Percentiles rank a stretch among this genome's conserved stretches.
phyloP scores from a whole-genome alignment of 345 rosid genomes.

The Reutealis trisperma region DNA sequence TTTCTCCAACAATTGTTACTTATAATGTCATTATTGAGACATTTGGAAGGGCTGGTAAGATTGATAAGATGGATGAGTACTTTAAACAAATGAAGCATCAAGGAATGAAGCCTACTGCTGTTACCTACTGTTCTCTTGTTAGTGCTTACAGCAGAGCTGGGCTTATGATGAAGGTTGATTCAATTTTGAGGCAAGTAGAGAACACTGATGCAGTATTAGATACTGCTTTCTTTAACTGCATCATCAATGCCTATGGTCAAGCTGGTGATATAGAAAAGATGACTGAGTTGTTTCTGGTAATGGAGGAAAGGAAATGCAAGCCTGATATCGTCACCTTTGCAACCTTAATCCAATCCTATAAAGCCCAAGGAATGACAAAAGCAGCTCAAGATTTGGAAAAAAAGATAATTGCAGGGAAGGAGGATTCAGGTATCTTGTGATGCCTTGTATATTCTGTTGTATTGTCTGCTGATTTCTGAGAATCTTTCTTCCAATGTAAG shows the following conservation, averaged over 20 bases:
- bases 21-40: slow-evolving; percentile 66
- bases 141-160: slow-evolving; percentile 67
- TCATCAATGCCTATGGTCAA: slow-evolving; percentile 72
- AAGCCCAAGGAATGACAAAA: slow-evolving; percentile 61
- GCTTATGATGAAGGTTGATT: slow-evolving; percentile 57
- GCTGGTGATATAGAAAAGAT: slow-evolving; percentile 71
- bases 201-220: slow-evolving; percentile 76
- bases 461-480: neutral
- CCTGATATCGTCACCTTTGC: slow-evolving; percentile 68
- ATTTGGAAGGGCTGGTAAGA: slow-evolving; percentile 62
- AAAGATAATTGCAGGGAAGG: slow-evolving; percentile 38
- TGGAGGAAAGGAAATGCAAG: slow-evolving; percentile 68
- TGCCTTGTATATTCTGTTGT: slow-evolving; percentile 9
- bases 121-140: slow-evolving; percentile 77
- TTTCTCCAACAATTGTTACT: slow-evolving; percentile 51
- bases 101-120: slow-evolving; percentile 77
- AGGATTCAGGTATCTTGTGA: slow-evolving; percentile 32
- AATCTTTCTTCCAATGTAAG: neutral
- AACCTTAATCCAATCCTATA: slow-evolving; percentile 71
- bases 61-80: slow-evolving; percentile 64
- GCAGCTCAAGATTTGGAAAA: slow-evolving; percentile 56
- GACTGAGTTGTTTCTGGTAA: slow-evolving; percentile 55
- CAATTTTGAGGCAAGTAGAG: slow-evolving; percentile 69
- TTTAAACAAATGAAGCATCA: slow-evolving; percentile 71
- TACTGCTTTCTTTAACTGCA: slow-evolving; percentile 76